Percentiles rank a stretch among this genome's conserved stretches.
Conservation (phyloP, 2,329 filamentous ascomycete species). For the Cladorrhinum sp. region DNA sequence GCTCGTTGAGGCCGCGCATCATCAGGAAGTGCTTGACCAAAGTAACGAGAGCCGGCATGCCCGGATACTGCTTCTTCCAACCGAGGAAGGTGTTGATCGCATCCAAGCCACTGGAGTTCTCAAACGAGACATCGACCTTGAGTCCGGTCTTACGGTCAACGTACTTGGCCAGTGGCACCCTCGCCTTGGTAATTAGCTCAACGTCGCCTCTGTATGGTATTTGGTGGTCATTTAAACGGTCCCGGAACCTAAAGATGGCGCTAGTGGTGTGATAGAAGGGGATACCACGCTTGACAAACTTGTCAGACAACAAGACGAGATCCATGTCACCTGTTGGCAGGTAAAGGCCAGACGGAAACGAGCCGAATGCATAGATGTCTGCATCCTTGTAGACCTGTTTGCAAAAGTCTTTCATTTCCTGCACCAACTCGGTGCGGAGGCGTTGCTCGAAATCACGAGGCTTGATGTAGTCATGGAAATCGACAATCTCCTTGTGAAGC, state of each 20-base stretch:
- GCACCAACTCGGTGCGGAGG: constrained; percentile 69
- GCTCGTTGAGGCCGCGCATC: constrained; percentile 89
- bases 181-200: constrained; percentile 69
- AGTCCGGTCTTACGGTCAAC: constrained; percentile 73
- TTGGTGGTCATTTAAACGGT: constrained; percentile 52
- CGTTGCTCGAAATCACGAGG: constrained; percentile 74
- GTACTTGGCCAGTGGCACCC: constrained; percentile 91
- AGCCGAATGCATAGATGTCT: constrained; percentile 78
- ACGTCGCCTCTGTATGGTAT: constrained; percentile 59
- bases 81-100: constrained; percentile 76
- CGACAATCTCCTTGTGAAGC: constrained; percentile 83
- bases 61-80: constrained; percentile 78
- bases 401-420: constrained; percentile 62
- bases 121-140: constrained; percentile 90
- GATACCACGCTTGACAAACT: constrained; percentile 53
- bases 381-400: constrained; percentile 56
- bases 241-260: constrained; percentile 60
- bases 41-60: constrained; percentile 81
- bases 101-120: constrained; percentile 77
- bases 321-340: constrained; percentile 85
- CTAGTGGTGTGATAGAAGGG: constrained; percentile 50
- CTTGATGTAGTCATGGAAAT: constrained; percentile 82
- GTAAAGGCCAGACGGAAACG: constrained; percentile 79
- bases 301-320: constrained; percentile 68
- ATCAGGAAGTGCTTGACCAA: constrained; percentile 89